Conservation (phyloP, 805 yeast species). For the Crinitomyces ghanaensis region DNA sequence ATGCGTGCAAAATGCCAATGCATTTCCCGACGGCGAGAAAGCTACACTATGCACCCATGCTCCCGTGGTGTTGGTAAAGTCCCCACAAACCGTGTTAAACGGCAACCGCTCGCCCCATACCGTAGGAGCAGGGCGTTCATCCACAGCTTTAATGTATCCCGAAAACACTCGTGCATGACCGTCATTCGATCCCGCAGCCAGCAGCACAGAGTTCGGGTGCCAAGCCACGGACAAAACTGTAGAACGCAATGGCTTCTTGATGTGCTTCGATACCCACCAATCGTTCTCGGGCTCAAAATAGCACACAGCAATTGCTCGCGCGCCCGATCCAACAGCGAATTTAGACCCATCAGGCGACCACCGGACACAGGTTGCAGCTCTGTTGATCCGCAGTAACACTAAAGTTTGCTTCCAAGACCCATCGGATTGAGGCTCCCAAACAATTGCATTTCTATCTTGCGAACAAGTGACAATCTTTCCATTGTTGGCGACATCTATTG, state of each 20-base stretch:
- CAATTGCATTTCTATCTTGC: conserved; percentile 95
- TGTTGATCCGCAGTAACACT: conserved; percentile 80
- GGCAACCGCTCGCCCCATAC: conserved; percentile 95
- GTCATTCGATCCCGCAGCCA: conserved; percentile 88
- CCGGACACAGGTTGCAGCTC: conserved; percentile 88
- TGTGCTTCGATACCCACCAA: conserved; percentile 99
- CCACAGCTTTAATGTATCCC: conserved; percentile 80
- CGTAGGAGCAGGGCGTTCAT: conserved; percentile 65
- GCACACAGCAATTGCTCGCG: conserved; percentile 88
- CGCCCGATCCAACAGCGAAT: conserved; percentile 96
- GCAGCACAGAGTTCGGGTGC: conserved; percentile 86
- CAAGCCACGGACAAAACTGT: conserved; percentile 75
- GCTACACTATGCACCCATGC: conserved; percentile 90
- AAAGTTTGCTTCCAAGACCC: conserved; percentile 72
- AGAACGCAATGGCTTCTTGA: conserved; percentile 87
- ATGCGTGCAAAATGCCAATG: conserved; percentile 72
- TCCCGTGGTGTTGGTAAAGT: conserved; percentile 54
- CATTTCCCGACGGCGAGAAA: conserved; percentile 70
- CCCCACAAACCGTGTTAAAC: conserved; percentile 83
- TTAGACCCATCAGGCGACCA: conserved; percentile 96
- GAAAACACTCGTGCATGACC: conserved; percentile 87
- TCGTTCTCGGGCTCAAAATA: conserved; percentile 93
- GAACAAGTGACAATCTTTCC: conserved; percentile 94
- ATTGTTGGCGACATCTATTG: conserved; percentile 79
- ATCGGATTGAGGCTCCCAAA: conserved; percentile 71